A percentile compares a stretch with the other conserved stretches of the same genome.
phyloP scores from a whole-genome alignment of 2,329 filamentous ascomycete genomes.

The Botrytis tulipae region DNA sequence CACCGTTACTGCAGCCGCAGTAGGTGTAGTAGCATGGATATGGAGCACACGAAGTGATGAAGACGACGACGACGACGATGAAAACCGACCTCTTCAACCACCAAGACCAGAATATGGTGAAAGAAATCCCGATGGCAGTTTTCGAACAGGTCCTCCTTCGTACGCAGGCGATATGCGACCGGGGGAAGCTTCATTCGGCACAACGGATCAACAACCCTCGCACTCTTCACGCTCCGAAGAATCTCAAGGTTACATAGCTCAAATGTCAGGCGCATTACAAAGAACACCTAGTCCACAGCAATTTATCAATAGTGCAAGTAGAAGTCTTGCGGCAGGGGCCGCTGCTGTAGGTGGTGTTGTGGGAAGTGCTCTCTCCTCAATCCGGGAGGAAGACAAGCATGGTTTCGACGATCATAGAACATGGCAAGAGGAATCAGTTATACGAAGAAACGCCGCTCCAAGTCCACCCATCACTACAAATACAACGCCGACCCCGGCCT shows the following conservation, averaged over 20 bases:
- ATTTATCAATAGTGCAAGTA: slow-evolving; percentile 79
- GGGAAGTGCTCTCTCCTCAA: slow-evolving; percentile 77
- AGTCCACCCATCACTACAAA: slow-evolving; percentile 35
- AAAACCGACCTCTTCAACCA: slow-evolving; percentile 47
- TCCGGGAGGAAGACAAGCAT: slow-evolving; percentile 77
- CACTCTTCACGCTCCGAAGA: slow-evolving; percentile 43
- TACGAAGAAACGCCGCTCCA: slow-evolving; percentile 52
- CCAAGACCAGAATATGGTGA: slow-evolving; percentile 43
- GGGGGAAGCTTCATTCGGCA: slow-evolving; percentile 45
- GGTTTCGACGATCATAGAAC: slow-evolving; percentile 83
- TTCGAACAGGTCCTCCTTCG: slow-evolving; percentile 42
- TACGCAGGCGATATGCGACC: slow-evolving; percentile 42
- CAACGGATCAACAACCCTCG: slow-evolving; percentile 34
- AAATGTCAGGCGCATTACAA: slow-evolving; percentile 77
- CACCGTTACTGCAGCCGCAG: slow-evolving; percentile 83
- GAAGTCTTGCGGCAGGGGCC: slow-evolving; percentile 75
- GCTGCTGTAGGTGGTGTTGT: slow-evolving; percentile 80
- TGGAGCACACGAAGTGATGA: slow-evolving; percentile 84
- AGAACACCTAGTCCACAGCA: slow-evolving; percentile 86
- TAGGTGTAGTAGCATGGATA: slow-evolving; percentile 84
- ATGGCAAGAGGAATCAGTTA: slow-evolving; percentile 87
- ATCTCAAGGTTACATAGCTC: slow-evolving; percentile 64
- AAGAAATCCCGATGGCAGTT: slow-evolving; percentile 36
- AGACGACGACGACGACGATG: slow-evolving; percentile 56
- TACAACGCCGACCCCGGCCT: slow-evolving; percentile 33